Evolutionary conservation across 257 asterid species (phyloP), one percentile per base, ranked within the genome.

Genomic region (Solanum boliviense): DNA sequence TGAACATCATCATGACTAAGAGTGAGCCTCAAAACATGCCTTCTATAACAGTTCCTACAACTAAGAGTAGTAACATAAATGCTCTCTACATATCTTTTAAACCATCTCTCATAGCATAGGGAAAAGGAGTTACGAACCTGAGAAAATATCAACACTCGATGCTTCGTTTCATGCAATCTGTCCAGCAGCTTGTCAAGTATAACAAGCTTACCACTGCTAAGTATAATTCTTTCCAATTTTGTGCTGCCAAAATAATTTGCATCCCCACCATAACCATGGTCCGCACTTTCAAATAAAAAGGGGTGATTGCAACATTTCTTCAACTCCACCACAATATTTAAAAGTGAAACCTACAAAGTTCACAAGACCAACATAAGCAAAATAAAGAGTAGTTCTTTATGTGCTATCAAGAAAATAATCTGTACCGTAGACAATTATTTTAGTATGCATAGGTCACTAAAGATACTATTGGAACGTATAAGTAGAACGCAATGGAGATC

Each of bases 281-380:
- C 99, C 15, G 99, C 99, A 91, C 99, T 97, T 92, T 97, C 98
- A 92, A 97, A 97, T 86, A 97, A 88, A 92, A 97, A 97, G 75
- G 99, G 99, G 91, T 97, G 99, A 85, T 97, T 97, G 95, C 99
- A 97, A 93, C 99, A 97, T 90, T 97, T 97, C 98, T 97, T 97
- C 96, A 97, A 91, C 94, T 97, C 99, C 92, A 96, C 99, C 94
- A 97, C 98, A 86, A 97, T 95, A 94, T 97, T 97, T 89, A 97
- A 88, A 89, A 97, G 99, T n/a, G 99, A 97, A 78, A 97, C 99
- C 99, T 97, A 96, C 93, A 92, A 76, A 88, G 29, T 44, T 44
- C 35, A 41, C 72, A 52, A 86, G 68, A 23, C 70, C 78, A 56
- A 73, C 34, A 76, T 75, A 29, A 82, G 86, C 44, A 48, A 82